Evolutionary conservation across 2,329 filamentous ascomycete species (phyloP), one percentile per base, ranked within the genome.

Genomic region (Phyllosticta citribraziliensis): DNA sequence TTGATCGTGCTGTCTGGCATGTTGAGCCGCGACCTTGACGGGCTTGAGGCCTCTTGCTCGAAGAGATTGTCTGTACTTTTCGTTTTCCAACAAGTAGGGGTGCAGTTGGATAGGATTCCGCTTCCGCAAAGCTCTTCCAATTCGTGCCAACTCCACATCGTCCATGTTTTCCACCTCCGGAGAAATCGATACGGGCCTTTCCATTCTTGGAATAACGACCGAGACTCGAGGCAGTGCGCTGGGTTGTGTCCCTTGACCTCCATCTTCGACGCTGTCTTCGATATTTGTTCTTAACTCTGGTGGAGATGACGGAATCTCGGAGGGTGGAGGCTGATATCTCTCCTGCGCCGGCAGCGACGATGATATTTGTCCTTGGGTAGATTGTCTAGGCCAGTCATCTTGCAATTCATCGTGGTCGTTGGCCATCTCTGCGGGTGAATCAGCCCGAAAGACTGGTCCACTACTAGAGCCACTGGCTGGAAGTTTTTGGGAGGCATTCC

Each of bases 81-180:
- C 74, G 20, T 72, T 72, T 56, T 80, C 78, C 22, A 78, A 64
- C 22, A 75, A 66, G 63, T 79, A 80, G 2, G 78, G 78, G 68
- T 80, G 76, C 27, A 80, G 65, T 64, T 80, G 78, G 55, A 78
- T 78, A 14, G 77, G 74, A 55, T 78, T 78, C 10, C 78, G 70
- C 54, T 74, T 67, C n/a, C 78, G 71, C 22, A 80, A 70, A 9
- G 69, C 73, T 51, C 77, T 55, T 24, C 53, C 30, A 19, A 60
- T 56, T 20, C 53, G 47, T 19, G 47, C 51, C 33, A 35, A 22
- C 27, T 60, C 58, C 2, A 52, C 58, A 24, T 58, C 56, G 27
- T 35, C 20, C 14, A 58, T 5, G 11, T 58, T n/a, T 35, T 52
- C 25, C 6, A 30, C 30, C 20, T 33, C 35, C 6, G 40, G 24